These are phyloP conservation scores for Hypoxylon rubiginosum DNA, from an alignment of 2,329 filamentous ascomycete species.

Conservation along the genomic window DNA sequence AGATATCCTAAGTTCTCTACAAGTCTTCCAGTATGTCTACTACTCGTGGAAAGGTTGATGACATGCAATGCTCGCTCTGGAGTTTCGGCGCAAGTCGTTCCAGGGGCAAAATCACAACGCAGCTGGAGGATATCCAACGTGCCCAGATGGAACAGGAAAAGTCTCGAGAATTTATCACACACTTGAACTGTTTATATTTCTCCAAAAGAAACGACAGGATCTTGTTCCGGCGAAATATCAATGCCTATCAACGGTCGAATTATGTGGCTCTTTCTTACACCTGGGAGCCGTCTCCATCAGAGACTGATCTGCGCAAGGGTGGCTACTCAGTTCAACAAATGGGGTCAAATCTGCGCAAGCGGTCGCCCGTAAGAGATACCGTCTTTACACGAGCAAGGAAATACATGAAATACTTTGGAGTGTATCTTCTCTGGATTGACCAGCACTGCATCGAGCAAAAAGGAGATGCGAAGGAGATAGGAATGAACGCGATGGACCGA, in stretches of 20 bases:
- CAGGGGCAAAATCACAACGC: neutral
- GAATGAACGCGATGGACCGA: constrained; percentile 52
- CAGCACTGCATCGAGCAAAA: constrained; percentile 48
- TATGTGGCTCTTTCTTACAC: constrained; percentile 47
- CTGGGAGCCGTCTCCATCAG: constrained; percentile 39
- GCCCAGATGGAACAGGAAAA: neutral
- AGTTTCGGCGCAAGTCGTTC: neutral
- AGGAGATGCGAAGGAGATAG: constrained; percentile 47
- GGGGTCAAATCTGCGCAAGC: neutral
- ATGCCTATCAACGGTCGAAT: neutral
- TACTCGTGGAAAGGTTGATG: neutral
- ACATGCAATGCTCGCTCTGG: neutral
- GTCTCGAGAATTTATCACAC: neutral
- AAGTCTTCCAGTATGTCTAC: neutral
- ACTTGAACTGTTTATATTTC: neutral
- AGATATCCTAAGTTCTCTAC: neutral
- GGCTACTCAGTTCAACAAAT: constrained; percentile 27
- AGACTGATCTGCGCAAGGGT: constrained; percentile 29
- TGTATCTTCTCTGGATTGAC: constrained; percentile 51
- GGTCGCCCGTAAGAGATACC: constrained; percentile 42
- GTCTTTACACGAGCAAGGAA: constrained; percentile 42
- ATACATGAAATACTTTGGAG: constrained; percentile 44
- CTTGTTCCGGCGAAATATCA: neutral
- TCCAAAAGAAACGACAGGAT: neutral
- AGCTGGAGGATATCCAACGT: neutral